Evolutionary conservation across 2,329 filamentous ascomycete genomes (phyloP), one percentile per base, ranked within the genome.

Genomic region (Xylaria sp.): DNA sequence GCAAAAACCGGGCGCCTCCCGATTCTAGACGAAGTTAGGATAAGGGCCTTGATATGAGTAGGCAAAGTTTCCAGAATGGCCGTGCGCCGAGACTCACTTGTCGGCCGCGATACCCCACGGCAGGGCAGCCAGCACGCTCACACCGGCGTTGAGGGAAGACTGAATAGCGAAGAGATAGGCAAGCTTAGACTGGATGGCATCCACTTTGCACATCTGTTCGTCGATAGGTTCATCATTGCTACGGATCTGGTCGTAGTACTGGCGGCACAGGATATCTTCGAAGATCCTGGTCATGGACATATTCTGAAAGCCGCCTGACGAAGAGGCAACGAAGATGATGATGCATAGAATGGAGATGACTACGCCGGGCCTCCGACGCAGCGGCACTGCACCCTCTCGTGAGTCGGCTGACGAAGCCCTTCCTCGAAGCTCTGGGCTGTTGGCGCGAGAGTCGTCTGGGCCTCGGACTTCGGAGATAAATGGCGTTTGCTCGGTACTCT

Each of bases 261-360:
- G 58, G 54, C 74, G 76, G 64, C 78, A 80, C 19, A 78, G 64
- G 33, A 78, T 74, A 64, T 79, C 75, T 61, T 79, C 78, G 40
- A 72, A 73, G 27, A 77, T 69, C 43, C 77, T 71, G 6, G 75
- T 71, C 40, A 67, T 63, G 15, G 77, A 73, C 25, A 79, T 73
- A 8, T 58, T 64, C 55, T 69, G 70, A 25, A 79, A 69, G 2
- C 68, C 71, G n/a, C 66, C 68, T 1, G 73, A 67, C 31, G 69
- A 67, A 1, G 69, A 64, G 2, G 69, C 62, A 13, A 76, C 27
- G 41, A 79, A 71, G 10, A 76, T 63, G 3, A 75, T 66, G 19
- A 66, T 46, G 13, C 72, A 71, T 9, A 77, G 59, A 17, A 78
- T 62, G 37, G 54, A 37, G 13, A 72, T 52, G 27, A 78, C 46